Evolutionary conservation across 441 rosid species (phyloP).

Genomic region (Geranium incanum): DNA sequence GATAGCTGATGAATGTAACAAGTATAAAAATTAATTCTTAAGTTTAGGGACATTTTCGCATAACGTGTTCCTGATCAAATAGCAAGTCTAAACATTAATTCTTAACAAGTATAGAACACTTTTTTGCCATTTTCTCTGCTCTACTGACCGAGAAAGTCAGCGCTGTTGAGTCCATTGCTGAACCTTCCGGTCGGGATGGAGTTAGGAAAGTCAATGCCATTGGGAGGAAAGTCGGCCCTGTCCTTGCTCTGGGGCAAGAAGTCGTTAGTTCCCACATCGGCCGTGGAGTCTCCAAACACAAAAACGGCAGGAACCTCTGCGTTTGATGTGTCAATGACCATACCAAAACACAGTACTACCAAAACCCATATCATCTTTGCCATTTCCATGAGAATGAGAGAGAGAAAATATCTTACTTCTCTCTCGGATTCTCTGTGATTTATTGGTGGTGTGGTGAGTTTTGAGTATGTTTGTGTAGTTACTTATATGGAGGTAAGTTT

Average conservation of each 20-base stretch:
- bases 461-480: neutral
- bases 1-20: constrained; percentile 22
- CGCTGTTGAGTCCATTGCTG: constrained; percentile 53
- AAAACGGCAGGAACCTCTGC: constrained; percentile 32
- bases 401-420: neutral
- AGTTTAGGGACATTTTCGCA: too few species aligned
- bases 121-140: too few species aligned
- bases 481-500: constrained; percentile 21
- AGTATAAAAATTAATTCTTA: too few species aligned
- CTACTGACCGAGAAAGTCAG: constrained; percentile 43
- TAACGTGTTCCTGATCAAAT: too few species aligned
- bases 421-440: neutral
- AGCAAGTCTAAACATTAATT: too few species aligned
- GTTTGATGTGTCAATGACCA: constrained; percentile 12
- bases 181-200: constrained; percentile 43
- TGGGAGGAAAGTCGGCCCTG: constrained; percentile 35
- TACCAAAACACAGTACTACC: constrained; percentile 12
- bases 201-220: constrained; percentile 49
- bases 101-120: too few species aligned
- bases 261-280: constrained; percentile 46
- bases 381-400: constrained; percentile 19
- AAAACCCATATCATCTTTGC: constrained; percentile 15
- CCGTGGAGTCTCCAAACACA: constrained; percentile 47
- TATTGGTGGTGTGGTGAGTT: neutral
- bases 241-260: constrained; percentile 30